Evolutionary conservation across 768 basidiomycete genomes (phyloP).

Genomic region (Amyloporia xantha): DNA sequence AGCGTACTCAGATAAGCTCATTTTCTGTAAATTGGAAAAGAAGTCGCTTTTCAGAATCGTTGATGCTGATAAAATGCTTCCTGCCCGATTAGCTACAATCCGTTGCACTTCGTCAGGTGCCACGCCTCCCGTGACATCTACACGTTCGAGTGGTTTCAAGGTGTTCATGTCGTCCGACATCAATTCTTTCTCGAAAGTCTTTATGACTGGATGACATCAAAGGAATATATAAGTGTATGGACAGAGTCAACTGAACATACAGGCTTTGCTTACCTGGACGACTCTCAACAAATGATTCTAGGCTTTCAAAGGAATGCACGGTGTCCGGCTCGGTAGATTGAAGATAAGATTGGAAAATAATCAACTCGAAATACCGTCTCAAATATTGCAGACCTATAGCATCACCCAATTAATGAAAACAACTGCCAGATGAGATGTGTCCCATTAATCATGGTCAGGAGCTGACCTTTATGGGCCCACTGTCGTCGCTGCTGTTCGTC

Average conservation of each 20-base stretch:
- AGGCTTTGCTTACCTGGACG: conserved; percentile 60
- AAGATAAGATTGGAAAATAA: conserved; percentile 87
- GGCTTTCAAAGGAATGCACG: conserved; percentile 61
- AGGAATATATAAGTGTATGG: conserved; percentile 11
- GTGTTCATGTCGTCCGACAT: conserved; percentile 69
- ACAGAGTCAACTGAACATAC: conserved; percentile 71
- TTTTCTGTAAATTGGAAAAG: conserved; percentile 92
- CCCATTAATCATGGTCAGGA: background rate
- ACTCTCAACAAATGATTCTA: conserved; percentile 77
- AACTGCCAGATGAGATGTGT: background rate
- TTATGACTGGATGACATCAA: conserved; percentile 56
- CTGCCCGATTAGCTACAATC: conserved; percentile 78
- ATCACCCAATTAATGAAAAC: no score
- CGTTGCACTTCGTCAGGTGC: conserved; percentile 89
- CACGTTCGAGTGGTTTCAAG: conserved; percentile 75
- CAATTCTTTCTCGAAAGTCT: conserved; percentile 91
- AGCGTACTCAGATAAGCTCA: conserved; percentile 87
- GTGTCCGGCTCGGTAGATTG: conserved; percentile 79
- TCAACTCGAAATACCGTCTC: conserved; percentile 76
- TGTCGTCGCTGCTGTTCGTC: conserved; percentile 64
- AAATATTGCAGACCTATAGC: conserved; percentile 70
- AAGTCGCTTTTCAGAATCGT: conserved; percentile 96
- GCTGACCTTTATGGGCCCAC: conserved; percentile 68
- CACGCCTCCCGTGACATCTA: conserved; percentile 56
- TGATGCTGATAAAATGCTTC: conserved; percentile 81